Conservation (phyloP, 257 asterid genomes). For the Lithospermum erythrorhizon region DNA sequence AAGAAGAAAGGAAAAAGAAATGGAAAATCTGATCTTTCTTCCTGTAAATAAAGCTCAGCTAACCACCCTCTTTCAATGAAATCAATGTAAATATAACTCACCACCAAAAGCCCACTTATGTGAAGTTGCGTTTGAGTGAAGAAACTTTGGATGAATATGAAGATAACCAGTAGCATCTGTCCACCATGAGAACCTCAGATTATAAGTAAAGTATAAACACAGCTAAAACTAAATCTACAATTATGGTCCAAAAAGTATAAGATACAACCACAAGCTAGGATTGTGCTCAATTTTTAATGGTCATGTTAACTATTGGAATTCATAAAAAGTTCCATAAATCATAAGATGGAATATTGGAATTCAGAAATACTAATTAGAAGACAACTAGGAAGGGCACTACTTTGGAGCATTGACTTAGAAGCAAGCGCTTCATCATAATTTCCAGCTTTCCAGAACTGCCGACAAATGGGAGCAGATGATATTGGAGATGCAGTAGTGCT, state of each 20-base stretch:
- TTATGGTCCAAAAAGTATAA: not conserved
- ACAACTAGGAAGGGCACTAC: slow-evolving; percentile 26
- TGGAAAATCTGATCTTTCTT: not conserved
- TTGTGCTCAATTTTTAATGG: slow-evolving; percentile 3
- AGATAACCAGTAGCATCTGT: slow-evolving; percentile 66
- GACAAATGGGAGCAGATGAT: slow-evolving; percentile 68
- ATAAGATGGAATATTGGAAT: too few relatives aligned
- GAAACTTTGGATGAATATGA: slow-evolving; percentile 83
- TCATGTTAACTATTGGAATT: too few relatives aligned
- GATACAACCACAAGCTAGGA: not conserved
- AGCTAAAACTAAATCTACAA: not conserved
- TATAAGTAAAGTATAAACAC: slow-evolving; percentile 9
- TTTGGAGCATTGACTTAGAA: slow-evolving; percentile 40
- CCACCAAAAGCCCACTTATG: slow-evolving; percentile 99
- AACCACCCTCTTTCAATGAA: slow-evolving; percentile 4
- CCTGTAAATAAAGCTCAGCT: not conserved
- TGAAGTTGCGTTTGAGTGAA: slow-evolving; percentile 94
- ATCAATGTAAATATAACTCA: slow-evolving; percentile 21
- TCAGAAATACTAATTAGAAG: too few relatives aligned
- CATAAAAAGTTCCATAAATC: too few relatives aligned
- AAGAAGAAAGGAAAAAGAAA: too few relatives aligned
- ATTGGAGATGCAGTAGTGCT: slow-evolving; percentile 70
- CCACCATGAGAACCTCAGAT: slow-evolving; percentile 18
- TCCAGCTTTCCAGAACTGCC: slow-evolving; percentile 97
- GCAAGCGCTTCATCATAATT: slow-evolving; percentile 42